Evolutionary conservation across 768 basidiomycete species (phyloP), one percentile per base, ranked within the genome.

Genomic region (Mycena rebaudengoi): DNA sequence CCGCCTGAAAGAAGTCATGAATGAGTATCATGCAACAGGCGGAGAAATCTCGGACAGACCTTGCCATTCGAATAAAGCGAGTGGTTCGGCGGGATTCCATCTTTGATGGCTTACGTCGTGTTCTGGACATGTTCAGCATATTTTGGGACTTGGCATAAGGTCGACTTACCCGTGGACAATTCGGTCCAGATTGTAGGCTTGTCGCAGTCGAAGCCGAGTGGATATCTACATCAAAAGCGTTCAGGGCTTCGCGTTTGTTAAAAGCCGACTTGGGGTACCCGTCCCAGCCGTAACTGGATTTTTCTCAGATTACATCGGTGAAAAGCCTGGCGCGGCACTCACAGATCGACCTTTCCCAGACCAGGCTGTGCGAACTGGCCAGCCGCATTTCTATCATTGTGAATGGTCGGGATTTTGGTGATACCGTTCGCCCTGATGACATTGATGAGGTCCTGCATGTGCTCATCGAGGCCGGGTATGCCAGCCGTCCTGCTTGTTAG

Each of bases 121-220:
- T 57, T 75, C 76, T 78, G 45, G 4, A 21, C 25, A 33, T 16
- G 62, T 26, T 29, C 28, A 35, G 26, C 8, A 32, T 23, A 13
- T 28, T 16, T 29, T 53, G 32, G 25, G 8, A 10, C 45, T 33
- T n/a, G 32, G 21, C 25, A 52, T 29, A 33, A 25, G 33, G 32
- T 26, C 12, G 4, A 68, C 77, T 37, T 46, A 78, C 78, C 71
- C 6, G 75, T 78, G 5, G 76, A 73, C 8, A 79, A 65, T 54
- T 79, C 83, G 8, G 69, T 78, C 89, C 89, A 91, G 10, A 69
- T 70, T 4, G 73, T 72, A 11, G 90, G 88, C 60, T 85, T 80
- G 25, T 86, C 85, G 69, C 89, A 91, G 67, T 91, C 88, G 69
- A 90, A 91, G 5, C 79, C 77, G 70, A 90, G 86, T 1, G 88